phyloP scores from a whole-genome alignment of 805 yeast species.

The Metschnikowia peoriensis region DNA sequence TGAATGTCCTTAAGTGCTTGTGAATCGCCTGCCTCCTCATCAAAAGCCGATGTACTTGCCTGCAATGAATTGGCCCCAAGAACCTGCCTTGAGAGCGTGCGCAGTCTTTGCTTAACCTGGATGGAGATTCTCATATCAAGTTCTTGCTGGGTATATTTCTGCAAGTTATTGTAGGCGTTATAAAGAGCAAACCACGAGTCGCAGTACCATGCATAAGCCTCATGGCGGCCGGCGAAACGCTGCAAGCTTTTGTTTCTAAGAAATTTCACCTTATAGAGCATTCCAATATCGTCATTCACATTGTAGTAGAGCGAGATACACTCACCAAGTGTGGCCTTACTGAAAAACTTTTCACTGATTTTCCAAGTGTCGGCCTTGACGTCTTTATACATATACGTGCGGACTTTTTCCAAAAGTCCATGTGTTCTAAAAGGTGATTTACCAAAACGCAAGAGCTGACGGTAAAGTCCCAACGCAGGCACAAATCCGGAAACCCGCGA shows the following conservation, averaged over 20 bases:
- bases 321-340: conserved; percentile 48
- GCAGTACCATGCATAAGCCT: conserved; percentile 65
- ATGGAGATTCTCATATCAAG: conserved; percentile 54
- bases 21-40: conserved; percentile 24
- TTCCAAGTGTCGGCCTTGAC: conserved; percentile 11
- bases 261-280: conserved; percentile 55
- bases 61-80: conserved; percentile 23
- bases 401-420: conserved; percentile 30
- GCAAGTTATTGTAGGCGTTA: conserved; percentile 46
- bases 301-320: conserved; percentile 60
- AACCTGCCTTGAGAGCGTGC: conserved; percentile 40
- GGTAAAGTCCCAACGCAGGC: conserved; percentile 50
- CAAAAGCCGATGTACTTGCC: conserved; percentile 3
- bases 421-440: conserved; percentile 60
- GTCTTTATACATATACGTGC: conserved; percentile 15
- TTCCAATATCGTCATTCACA: conserved; percentile 59
- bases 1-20: conserved; percentile 30
- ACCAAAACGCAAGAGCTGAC: conserved; percentile 71
- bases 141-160: conserved; percentile 46
- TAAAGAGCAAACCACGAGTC: conserved; percentile 59
- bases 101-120: conserved; percentile 59
- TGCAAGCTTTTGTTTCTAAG: conserved; percentile 35
- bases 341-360: conserved; percentile 28
- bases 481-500: conserved; percentile 44
- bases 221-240: conserved; percentile 51